Evolutionary conservation across 108 stramenopile species (phyloP).

Genomic region (Licmophora abbreviata): DNA sequence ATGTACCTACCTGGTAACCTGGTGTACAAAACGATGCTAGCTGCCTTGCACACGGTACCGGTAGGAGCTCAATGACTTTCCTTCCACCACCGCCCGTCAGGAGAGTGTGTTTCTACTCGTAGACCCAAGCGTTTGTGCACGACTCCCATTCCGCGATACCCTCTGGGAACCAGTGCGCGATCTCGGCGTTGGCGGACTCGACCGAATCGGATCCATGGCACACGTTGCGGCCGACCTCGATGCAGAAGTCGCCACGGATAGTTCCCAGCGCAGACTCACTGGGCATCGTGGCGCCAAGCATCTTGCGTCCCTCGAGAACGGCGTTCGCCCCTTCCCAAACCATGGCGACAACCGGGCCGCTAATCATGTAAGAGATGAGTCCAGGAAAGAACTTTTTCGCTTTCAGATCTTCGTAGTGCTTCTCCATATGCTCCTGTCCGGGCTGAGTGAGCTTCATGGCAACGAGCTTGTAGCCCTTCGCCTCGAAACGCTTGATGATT

Average conservation of each 20-base stretch:
- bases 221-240: conserved; percentile 86
- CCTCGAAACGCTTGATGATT: conserved; percentile 96
- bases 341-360: conserved; percentile 93
- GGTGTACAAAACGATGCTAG: too few relatives aligned
- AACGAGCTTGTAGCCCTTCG: conserved; percentile 95
- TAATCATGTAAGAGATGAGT: conserved; percentile 93
- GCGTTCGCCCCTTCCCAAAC: conserved; percentile 85
- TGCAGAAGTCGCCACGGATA: conserved; percentile 97
- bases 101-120: conserved; percentile 78
- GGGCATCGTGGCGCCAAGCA: conserved; percentile 99
- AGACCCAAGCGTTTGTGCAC: conserved; percentile 60
- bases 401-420: conserved; percentile 92
- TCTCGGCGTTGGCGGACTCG: conserved; percentile 93
- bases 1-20: too few relatives aligned
- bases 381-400: conserved; percentile 95
- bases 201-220: conserved; percentile 90
- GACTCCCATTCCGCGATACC: conserved; percentile 65
- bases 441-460: conserved; percentile 92
- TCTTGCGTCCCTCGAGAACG: conserved; percentile 82
- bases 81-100: too few relatives aligned
- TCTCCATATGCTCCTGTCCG: conserved; percentile 80
- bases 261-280: conserved; percentile 90
- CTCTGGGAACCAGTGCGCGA: conserved; percentile 95
- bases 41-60: too few relatives aligned
- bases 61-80: too few relatives aligned